A percentile compares a stretch with the other conserved stretches of the same genome.
phyloP scores from a whole-genome alignment of 2,329 filamentous ascomycete species.

The Alternaria sp. region DNA sequence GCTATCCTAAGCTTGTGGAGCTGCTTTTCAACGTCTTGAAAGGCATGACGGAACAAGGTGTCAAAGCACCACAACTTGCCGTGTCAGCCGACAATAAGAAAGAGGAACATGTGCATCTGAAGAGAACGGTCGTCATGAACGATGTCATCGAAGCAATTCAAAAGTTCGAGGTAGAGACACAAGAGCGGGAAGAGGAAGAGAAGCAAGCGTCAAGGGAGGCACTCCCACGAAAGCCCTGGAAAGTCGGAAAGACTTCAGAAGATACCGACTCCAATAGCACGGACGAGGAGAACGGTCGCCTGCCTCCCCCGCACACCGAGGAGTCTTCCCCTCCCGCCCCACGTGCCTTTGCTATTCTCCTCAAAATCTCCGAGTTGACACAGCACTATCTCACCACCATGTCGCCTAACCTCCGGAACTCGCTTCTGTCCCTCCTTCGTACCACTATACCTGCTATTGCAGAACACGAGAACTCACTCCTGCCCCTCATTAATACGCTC shows the following conservation, averaged over 20 bases:
- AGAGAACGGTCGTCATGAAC: conserved; percentile 19
- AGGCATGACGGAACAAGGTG: conserved; percentile 83
- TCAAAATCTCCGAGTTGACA: conserved; percentile 81
- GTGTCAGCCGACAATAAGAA: conserved; percentile 29
- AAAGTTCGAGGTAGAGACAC: conserved; percentile 42
- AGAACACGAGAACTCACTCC: conserved; percentile 78
- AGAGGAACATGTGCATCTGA: neutral
- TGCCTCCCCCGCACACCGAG: conserved; percentile 28
- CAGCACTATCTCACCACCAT: conserved; percentile 91
- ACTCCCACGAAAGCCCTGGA: conserved; percentile 46
- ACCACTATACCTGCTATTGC: conserved; percentile 76
- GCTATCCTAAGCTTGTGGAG: conserved; percentile 86
- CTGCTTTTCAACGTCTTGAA: conserved; percentile 81
- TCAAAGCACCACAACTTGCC: conserved; percentile 61
- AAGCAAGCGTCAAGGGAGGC: conserved; percentile 18
- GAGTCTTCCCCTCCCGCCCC: conserved; percentile 69
- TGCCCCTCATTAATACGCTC: conserved; percentile 87
- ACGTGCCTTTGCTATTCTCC: conserved; percentile 79
- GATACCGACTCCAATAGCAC: conserved; percentile 42
- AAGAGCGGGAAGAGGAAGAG: conserved; percentile 33
- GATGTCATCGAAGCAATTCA: conserved; percentile 39
- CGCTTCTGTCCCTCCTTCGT: conserved; percentile 76
- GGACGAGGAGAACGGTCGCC: conserved; percentile 39
- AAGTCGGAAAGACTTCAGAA: conserved; percentile 34
- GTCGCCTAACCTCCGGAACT: conserved; percentile 77